A percentile compares a stretch with the other conserved stretches of the same genome.
Conservation (phyloP, 1,284 basidiomycete genomes). For the Amylostereum areolatum region DNA sequence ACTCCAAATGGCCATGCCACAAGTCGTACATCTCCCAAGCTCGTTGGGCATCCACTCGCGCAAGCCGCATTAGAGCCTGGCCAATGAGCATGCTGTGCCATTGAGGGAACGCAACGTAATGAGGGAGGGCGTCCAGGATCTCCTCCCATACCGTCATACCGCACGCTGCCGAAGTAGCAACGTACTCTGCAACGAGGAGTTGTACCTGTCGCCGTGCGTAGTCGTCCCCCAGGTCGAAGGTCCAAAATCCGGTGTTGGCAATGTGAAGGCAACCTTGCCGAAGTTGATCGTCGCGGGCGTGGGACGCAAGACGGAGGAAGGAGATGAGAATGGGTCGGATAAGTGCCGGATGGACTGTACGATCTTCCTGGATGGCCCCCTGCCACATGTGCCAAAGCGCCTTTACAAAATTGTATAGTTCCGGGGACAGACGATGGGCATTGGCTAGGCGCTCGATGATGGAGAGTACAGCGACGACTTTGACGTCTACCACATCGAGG, state of each 20-base stretch:
- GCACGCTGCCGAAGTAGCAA: constrained; percentile 8
- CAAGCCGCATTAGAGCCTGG: constrained; percentile 9
- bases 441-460: constrained; percentile 9
- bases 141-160: constrained; percentile 11
- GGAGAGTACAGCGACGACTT: constrained; percentile 10
- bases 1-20: constrained; percentile 9
- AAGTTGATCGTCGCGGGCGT: constrained; percentile 30
- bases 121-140: constrained; percentile 10
- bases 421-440: background rate
- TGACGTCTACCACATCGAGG: constrained; percentile 9
- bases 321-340: constrained; percentile 34
- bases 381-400: constrained; percentile 38
- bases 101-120: constrained; percentile 9
- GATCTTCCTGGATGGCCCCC: constrained; percentile 11
- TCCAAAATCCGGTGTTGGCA: constrained; percentile 15
- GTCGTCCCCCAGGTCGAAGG: constrained; percentile 15
- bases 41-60: constrained; percentile 6
- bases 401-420: constrained; percentile 25
- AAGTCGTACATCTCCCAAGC: constrained; percentile 6
- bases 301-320: constrained; percentile 41
- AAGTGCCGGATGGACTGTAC: constrained; percentile 15
- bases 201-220: constrained; percentile 13
- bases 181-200: constrained; percentile 12
- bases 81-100: constrained; percentile 11
- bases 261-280: constrained; percentile 16